phyloP scores from a whole-genome alignment of 345 rosid genomes.

The Citrus mangshanensis region DNA sequence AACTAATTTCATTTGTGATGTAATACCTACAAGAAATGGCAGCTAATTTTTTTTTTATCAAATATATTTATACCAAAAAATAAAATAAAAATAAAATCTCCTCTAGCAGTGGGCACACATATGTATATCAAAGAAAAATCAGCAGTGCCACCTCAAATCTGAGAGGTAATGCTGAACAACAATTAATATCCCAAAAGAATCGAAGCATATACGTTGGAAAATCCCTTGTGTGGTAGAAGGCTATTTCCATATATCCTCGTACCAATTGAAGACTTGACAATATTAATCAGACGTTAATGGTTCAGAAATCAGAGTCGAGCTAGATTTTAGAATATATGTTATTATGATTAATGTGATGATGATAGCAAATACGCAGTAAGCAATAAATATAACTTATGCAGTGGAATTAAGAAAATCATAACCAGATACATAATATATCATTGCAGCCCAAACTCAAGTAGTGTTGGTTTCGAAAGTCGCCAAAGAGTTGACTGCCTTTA shows the following conservation, averaged over 20 bases:
- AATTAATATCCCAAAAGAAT: background rate
- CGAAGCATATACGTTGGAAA: background rate
- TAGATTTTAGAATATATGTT: background rate
- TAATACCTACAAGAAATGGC: background rate
- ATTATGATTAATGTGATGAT: too few relatives aligned
- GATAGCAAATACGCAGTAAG: too few relatives aligned
- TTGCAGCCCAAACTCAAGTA: background rate
- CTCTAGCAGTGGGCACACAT: too few relatives aligned
- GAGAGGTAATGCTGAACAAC: background rate
- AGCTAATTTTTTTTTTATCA: background rate
- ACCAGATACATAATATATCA: background rate
- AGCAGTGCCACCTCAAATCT: background rate
- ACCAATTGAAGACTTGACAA: background rate
- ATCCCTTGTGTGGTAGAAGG: background rate
- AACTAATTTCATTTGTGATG: background rate
- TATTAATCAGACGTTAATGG: background rate
- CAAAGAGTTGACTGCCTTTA: background rate
- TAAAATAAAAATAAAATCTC: too few relatives aligned
- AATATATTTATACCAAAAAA: too few relatives aligned
- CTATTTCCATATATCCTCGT: background rate
- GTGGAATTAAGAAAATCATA: background rate
- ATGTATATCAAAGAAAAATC: background rate
- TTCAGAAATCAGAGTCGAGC: background rate
- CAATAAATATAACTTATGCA: background rate
- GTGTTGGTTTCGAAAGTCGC: background rate